Evolutionary conservation across 495 filamentous ascomycete genomes (phyloP), one percentile per base, ranked within the genome.

Genomic region (Lasiosphaeria ovina): DNA sequence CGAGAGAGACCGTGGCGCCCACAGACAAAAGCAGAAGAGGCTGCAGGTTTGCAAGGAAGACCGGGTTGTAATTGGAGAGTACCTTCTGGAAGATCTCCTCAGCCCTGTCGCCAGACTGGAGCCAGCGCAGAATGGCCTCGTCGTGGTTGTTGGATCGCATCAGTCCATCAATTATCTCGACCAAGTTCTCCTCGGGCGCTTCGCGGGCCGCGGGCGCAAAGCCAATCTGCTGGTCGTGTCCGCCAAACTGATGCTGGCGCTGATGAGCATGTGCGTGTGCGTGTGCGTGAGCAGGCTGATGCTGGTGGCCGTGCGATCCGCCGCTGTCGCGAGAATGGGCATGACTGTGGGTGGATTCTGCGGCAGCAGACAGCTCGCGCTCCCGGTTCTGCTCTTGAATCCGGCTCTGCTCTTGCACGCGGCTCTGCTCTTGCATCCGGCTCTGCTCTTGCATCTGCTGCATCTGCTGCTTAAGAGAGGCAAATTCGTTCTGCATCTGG

Each of bases 21-120:
- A 95, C 87, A 0, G 92, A 96, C 32, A 98, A 83, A 6, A 87
- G 77, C 24, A 97, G 83, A 44, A 98, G 83, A 3, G 89, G 85
- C 47, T 85, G 87, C 33, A 97, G 68, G n/a, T 82, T 81, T 9
- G 76, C 77, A 57, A 97, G 73, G 69, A 89, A 95, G 4, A 77
- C 70, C 1, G 92, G 91, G 63, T 88, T 83, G 65, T 89, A 81
- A 62, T 85, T 87, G 53, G 85, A 83, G 64, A 98, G 89, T 58
- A 93, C 85, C 48, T 85, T 81, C 65, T 93, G 86, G 69, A 96
- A 98, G 35, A 98, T 76, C 57, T 87, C 85, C 57, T 89, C 86
- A 64, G 93, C 84, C 58, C 86, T 84, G 58, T 78, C 76, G 11
- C 76, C 74, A 24, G 89, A 90, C 80, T 96, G 93, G 35, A 98